Evolutionary conservation across 2,329 filamentous ascomycete species (phyloP), one percentile per base, ranked within the genome.

Genomic region (Hypoxylon sp.): DNA sequence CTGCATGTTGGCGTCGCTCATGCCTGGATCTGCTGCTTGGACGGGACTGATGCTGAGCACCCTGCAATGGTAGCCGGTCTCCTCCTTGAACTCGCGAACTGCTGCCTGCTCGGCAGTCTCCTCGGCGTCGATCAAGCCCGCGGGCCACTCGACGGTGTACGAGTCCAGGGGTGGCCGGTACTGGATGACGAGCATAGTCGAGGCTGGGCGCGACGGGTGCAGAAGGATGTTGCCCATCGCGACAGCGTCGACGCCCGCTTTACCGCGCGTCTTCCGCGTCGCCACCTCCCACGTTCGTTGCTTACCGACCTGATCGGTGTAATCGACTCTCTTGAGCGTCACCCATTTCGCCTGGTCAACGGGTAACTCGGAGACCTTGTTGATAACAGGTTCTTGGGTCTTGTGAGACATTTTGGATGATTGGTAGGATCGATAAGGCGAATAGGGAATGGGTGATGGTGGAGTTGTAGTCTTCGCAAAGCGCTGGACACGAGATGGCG

Each of bases 1-100:
- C 80, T 88, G 84, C 86, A 89, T 88, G 72, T 89, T 90, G 56
- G 88, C 86, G 62, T 83, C 86, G 64, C 83, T 88, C 82, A 90
- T 80, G 25, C 88, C 88, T 1, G 88, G 88, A 77, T 90, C 88
- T 11, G 83, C 82, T 2, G 86, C 84, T 73, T 88, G 85, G 17
- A 84, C 84, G 13, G 88, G 87, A 60, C 84, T 86, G 14, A 86
- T 81, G 70, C 77, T 79, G 25, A 82, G 67, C 14, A 84, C 77
- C 5, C 78, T 80, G 50, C 86, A 90, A 71, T 89, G 79, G 74
- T 86, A 88, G 7, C 86, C 86, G 14, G 85, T 88, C 79, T 88
- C 86, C 77, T 88, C 86, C 66, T 81, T 82, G 73, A 88, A 82
- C 76, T 88, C 86, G 51, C 86, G 78, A 59, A 86, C 80, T 2